Base-by-base conservation (phyloP, 1,284 basidiomycete species). In the Singerocomus inundabilis region DNA sequence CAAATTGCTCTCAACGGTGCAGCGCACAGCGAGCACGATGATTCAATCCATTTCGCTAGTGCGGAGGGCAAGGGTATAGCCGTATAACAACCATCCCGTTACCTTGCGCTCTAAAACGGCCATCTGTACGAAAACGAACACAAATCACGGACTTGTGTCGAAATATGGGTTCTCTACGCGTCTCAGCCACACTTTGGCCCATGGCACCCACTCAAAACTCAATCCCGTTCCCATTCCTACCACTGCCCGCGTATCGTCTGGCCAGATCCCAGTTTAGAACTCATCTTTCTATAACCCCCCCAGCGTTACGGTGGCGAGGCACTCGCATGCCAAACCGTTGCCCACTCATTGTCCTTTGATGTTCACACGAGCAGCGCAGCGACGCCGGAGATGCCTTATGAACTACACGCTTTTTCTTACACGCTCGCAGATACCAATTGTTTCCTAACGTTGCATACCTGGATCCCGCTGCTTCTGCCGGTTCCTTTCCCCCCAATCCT, bases 1-100 rank as follows among this genome's bases (percentile, higher is more conserved):
- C 55, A 63, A 30, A 28, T 66, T 15, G 13, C 52, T 12, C 35
- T 67, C 33, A 49, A 54, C 30, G 12, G 12, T 9, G 5, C 31
- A 6, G 48, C 35, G 16, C 49, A 44, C 6, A 13, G 4, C 8
- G 57, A 53, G 12, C 26, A 6, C 4, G 48, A 44, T n/a, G 8
- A 18, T 16, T 46, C 56, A 2, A 6, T 21, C 25, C 55, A 44
- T 16, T 46, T 43, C 30, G 31, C 1, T 10, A 49, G 61, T 6
- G 49, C 51, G 13, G 44, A 52, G 2, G 35, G 15, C 16, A 50
- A 48, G 33, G 30, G 4, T 8, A 15, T 13, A 13, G 16, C 41
- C 16, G 41, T 56, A 31, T 66, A 44, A 44, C 29, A n/a, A 18
- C 16, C 1, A 16, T 2, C 16, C 5, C 15, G 12, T 6, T 9